A percentile compares a stretch with the other conserved stretches of the same genome.
Evolutionary conservation across 441 rosid species (phyloP).

Genomic region (Aleurites moluccanus): DNA sequence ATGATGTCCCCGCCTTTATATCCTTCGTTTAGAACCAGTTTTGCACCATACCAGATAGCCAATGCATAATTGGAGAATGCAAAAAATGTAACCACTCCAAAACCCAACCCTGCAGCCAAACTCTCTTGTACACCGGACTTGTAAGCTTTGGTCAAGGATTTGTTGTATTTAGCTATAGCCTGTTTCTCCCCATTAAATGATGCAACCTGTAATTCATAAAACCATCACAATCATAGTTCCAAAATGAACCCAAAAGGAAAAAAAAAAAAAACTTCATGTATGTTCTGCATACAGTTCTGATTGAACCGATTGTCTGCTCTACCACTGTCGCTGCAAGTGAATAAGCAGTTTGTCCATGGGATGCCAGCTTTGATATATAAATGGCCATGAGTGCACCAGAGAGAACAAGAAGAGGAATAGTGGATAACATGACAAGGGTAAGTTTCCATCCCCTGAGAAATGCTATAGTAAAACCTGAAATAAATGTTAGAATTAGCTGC

Average conservation of each 20-base stretch:
- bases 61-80: conserved; percentile 54
- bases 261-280: not conserved
- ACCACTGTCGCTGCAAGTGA: conserved; percentile 53
- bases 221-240: conserved; percentile 1
- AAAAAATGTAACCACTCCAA: conserved; percentile 43
- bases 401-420: conserved; percentile 61
- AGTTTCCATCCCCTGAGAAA: conserved; percentile 74
- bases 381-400: conserved; percentile 56
- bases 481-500: conserved; percentile 58
- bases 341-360: conserved; percentile 67
- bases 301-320: conserved; percentile 74
- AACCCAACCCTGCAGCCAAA: conserved; percentile 54
- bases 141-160: conserved; percentile 54
- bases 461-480: conserved; percentile 63
- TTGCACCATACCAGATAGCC: conserved; percentile 64
- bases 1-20: conserved; percentile 62
- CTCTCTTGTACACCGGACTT: conserved; percentile 62
- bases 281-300: conserved; percentile 52
- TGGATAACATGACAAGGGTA: conserved; percentile 58
- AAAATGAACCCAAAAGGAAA: not conserved
- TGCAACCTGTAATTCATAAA: conserved; percentile 50
- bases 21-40: conserved; percentile 58
- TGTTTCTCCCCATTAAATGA: conserved; percentile 76
- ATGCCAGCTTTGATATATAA: conserved; percentile 46
- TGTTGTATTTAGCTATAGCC: conserved; percentile 54